phyloP scores from a whole-genome alignment of 2,329 filamentous ascomycete species.

The Cercospora brassicicola region DNA sequence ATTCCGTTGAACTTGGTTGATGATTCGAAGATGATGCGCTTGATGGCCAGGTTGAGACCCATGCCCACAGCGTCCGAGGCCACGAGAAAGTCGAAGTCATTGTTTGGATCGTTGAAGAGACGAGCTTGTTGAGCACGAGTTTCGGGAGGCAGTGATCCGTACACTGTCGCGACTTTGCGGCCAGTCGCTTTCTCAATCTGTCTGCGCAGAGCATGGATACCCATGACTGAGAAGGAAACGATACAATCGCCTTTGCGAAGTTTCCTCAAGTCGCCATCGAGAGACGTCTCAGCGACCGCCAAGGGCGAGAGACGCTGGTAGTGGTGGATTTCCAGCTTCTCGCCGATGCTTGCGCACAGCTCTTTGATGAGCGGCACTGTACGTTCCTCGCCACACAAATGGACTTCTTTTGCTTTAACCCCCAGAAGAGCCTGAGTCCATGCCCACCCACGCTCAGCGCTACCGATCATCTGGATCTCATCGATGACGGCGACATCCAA shows the following conservation, averaged over 20 bases:
- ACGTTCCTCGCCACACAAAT: slow-evolving; percentile 88
- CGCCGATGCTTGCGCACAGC: slow-evolving; percentile 75
- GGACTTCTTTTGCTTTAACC: slow-evolving; percentile 81
- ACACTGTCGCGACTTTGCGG: slow-evolving; percentile 84
- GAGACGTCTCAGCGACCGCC: slow-evolving; percentile 61
- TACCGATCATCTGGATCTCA: slow-evolving; percentile 96
- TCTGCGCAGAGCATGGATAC: slow-evolving; percentile 75
- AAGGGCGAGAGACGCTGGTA: slow-evolving; percentile 84
- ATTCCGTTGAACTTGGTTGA: slow-evolving; percentile 69
- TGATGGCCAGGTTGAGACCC: slow-evolving; percentile 89
- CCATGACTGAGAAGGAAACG: slow-evolving; percentile 79
- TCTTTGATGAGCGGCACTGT: slow-evolving; percentile 75
- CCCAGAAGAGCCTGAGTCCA: slow-evolving; percentile 93
- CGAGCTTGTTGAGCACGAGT: slow-evolving; percentile 87
- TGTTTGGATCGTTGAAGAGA: slow-evolving; percentile 91
- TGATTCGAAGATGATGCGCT: slow-evolving; percentile 83
- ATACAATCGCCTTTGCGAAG: slow-evolving; percentile 88
- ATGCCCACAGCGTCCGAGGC: slow-evolving; percentile 97
- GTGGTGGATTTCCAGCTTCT: slow-evolving; percentile 75
- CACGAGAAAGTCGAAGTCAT: slow-evolving; percentile 91
- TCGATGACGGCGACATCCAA: slow-evolving; percentile 93
- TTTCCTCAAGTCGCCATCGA: slow-evolving; percentile 63
- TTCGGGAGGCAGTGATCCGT: slow-evolving; percentile 87
- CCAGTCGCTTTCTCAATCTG: slow-evolving; percentile 75
- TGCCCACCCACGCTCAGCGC: slow-evolving; percentile 78